Base-by-base conservation (phyloP, 75 land plant species). In the Pinus albicaulis region DNA sequence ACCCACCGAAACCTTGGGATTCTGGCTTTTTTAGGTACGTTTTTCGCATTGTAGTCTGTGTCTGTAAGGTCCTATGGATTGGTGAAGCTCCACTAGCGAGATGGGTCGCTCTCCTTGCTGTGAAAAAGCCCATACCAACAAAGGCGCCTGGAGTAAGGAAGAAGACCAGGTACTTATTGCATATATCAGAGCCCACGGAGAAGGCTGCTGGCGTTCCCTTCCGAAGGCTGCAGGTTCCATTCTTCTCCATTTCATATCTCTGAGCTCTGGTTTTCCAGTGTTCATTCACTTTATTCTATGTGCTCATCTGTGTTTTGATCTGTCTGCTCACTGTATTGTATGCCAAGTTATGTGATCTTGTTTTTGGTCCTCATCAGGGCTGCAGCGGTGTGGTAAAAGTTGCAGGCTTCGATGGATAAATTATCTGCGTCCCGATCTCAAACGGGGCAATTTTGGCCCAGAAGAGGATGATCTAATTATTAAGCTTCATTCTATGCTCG, bases 61-160 rank as follows among this genome's bases (percentile, higher is more conserved):
- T 8, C 11, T 48, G 53, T 48, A 48, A 48, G 12, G 53, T 48
- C 53, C 12, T 48, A 48, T 48, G 53, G 53, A 48, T 48, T 48
- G 12, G 53, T 48, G 53, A 48, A 48, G 53, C 11, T 48, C 53
- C 1, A 10, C 11, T 2, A 48, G 53, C 11, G 53, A 48, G 11
- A 77, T 77, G 78, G 78, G 78, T 22, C 24, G 78, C 20, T 77
- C 78, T 48, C 78, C 78, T 71, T 77, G 78, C 36, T 77, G 78
- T n/a, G 78, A 77, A 36, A 77, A 77, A 72, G 78, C 76, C 7
- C 76, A 77, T 23, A 77, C 78, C 11, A 77, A 72, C 76, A 77
- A 77, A 73, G 78, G 78, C 10, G 78, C 78, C 24, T 77, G 78
- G 78, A 77, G 76, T 26, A 77, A 77, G 13, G 75, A 77, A 31